Base-by-base conservation (phyloP, 139 green algal genomes). In the Deuterostichococcus epilithicus region DNA sequence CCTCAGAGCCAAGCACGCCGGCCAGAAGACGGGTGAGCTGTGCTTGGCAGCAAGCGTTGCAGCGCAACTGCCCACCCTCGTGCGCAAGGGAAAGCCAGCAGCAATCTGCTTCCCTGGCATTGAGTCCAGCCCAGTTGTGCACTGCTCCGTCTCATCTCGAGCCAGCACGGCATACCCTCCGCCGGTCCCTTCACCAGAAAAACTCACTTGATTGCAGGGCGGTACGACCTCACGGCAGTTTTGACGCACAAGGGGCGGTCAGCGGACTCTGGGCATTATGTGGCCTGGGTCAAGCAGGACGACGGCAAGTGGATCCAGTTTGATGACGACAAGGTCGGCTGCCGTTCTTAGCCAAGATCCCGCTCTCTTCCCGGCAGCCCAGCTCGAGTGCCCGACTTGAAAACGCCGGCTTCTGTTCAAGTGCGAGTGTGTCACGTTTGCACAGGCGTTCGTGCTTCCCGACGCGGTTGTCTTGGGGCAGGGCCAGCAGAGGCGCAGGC, bases 231-330 rank as follows among this genome's bases (percentile, higher is more conserved):
- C 42, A 73, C 86, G 18, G 92, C 88, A 0, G 89, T 98, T 68
- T 86, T 99, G 28, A 99, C 96, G 20, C 96, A 99, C 91, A 99
- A 99, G 87, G 96, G 96, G 3, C 90, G 96, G 73, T 94, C 81
- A 63, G 94, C 95, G 0, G 96, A 99, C 84, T 92, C 83, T 3
- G 96, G 96, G 18, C 96, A 99, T 80, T 99, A 99, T 79, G 91
- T 97, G 6, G 82, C 91, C 18, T 99, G 96, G 96, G 87, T 95
- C 25, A 96, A 96, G 88, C 81, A 97, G 84, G 76, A 80, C 32
- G 93, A 97, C 60, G 91, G 90, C 22, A 74, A 86, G 35, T 99
- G 96, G 96, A 86, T 98, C 13, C 82, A 96, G 76, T 99, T 97
- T 84, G 96, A 99, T 75, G 96, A 99, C 83, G 94, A 99, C 68